Evolutionary conservation across 768 basidiomycete genomes (phyloP).

Genomic region (Pholiota conissans): DNA sequence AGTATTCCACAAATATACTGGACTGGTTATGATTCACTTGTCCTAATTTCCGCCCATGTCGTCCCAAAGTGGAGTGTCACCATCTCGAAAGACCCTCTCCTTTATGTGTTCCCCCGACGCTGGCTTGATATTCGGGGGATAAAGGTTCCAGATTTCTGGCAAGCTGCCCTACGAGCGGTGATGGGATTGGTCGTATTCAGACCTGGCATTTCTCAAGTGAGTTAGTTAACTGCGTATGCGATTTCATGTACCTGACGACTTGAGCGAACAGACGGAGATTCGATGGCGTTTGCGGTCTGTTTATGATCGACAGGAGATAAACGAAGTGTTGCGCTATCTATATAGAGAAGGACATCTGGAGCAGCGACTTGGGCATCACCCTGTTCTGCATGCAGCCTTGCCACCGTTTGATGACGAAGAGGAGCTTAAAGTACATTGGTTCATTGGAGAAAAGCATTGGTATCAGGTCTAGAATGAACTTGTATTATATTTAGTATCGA

Average conservation of each 20-base stretch:
- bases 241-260: slow-evolving; percentile 2
- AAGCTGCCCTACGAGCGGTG: slow-evolving; percentile 68
- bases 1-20: slow-evolving; percentile 62
- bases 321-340: slow-evolving; percentile 59
- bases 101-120: slow-evolving; percentile 61
- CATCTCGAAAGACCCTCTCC: slow-evolving; percentile 43
- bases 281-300: slow-evolving; percentile 69
- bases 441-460: slow-evolving; percentile 61
- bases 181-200: slow-evolving; percentile 64
- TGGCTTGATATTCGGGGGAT: slow-evolving; percentile 76
- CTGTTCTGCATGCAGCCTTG: slow-evolving; percentile 16
- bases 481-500: slow-evolving; percentile 9
- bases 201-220: slow-evolving; percentile 74
- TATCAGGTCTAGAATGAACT: slow-evolving; percentile 50
- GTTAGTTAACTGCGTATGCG: slow-evolving; percentile 16
- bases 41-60: slow-evolving; percentile 56
- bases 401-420: slow-evolving; percentile 50
- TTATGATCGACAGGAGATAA: slow-evolving; percentile 75
- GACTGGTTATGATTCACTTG: slow-evolving; percentile 58
- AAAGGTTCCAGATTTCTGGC: slow-evolving; percentile 65
- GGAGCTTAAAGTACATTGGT: slow-evolving; percentile 55
- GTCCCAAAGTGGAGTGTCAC: slow-evolving; percentile 56
- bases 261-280: slow-evolving; percentile 54
- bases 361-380: slow-evolving; percentile 25
- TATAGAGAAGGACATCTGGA: slow-evolving; percentile 51